Evolutionary conservation across 306 rosid species (phyloP).

Genomic region (Rosa persica): DNA sequence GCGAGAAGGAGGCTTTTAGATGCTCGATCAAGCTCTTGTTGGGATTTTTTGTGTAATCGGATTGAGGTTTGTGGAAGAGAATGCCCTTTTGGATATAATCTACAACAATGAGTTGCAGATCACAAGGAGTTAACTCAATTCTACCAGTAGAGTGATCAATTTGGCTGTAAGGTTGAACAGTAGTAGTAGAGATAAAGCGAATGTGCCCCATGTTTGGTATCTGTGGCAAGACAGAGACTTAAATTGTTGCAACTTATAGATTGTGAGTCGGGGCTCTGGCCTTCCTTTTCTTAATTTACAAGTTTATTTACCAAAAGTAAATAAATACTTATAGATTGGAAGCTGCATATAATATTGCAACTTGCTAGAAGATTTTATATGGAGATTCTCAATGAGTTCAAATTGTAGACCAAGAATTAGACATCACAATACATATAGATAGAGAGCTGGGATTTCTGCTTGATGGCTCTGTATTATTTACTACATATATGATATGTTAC

Average conservation of each 20-base stretch:
- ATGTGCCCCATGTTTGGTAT: neutral
- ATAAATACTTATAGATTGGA: too few relatives aligned
- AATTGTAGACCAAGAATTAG: too few relatives aligned
- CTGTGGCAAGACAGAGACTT: neutral
- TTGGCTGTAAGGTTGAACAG: neutral
- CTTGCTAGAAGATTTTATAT: too few relatives aligned
- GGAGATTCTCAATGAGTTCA: too few relatives aligned
- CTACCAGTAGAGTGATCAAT: neutral
- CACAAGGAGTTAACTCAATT: slow-evolving; percentile 30
- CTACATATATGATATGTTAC: too few relatives aligned
- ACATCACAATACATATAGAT: too few relatives aligned
- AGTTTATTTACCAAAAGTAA: too few relatives aligned
- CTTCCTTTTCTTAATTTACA: too few relatives aligned
- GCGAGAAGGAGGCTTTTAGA: slow-evolving; percentile 13
- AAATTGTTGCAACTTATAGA: neutral
- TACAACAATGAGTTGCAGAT: neutral
- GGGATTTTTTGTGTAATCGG: neutral
- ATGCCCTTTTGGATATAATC: slow-evolving; percentile 34
- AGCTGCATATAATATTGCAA: too few relatives aligned
- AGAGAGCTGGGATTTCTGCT: too few relatives aligned
- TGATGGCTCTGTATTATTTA: too few relatives aligned
- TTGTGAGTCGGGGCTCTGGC: too few relatives aligned
- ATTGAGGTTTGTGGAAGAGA: slow-evolving; percentile 15
- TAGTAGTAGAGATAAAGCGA: neutral
- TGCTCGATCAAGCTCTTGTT: neutral